Base-by-base conservation (phyloP, 305 asterid species). In the Petunia hybrid region DNA sequence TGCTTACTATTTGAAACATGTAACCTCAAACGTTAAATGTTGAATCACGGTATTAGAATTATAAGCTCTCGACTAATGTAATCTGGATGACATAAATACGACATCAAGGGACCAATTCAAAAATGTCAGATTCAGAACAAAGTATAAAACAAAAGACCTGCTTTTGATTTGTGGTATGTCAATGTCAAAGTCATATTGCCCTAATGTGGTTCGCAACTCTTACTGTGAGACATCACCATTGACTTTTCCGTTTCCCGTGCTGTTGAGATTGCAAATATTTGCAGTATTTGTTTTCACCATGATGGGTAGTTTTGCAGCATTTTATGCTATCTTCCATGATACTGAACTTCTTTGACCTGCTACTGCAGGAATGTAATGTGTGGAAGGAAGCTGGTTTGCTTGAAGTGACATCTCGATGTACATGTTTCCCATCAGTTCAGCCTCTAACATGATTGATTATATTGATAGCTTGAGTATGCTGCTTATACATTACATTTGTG, bases 341-440 rank as follows among this genome's bases (percentile, higher is more conserved):
- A 8, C 36, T 53, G 31, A 53, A 53, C 38, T 13, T 74, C n/a
- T 36, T 46, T 74, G 46, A 7, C 36, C n/a, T 53, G 64, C 3
- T 53, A n/a, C 64, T 53, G 64, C 79, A 74, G 79, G 79, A 74
- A 74, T 53, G 79, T 53, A 36, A 53, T 74, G 79, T 74, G 79
- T 8, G 79, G 79, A 53, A 74, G 79, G 79, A 74, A 74, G 48
- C 79, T 74, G 63, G 2, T 74, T 2, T 74, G 79, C 38, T 53
- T 74, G 48, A 74, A 74, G 79, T 74, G 79, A 74, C 64, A 13
- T 3, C 8, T 38, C 64, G 53, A 53, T 74, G 64, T 53, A 74
- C 8, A 74, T 74, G 3, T 10, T 14, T 38, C 48, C 78, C 46
- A 38, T 36, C 64, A 51, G n/a, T 36, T 13, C 48, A 2, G 46